Evolutionary conservation across 202 grass and related monocot genomes (phyloP).

Genomic region (Digitaria exilis): DNA sequence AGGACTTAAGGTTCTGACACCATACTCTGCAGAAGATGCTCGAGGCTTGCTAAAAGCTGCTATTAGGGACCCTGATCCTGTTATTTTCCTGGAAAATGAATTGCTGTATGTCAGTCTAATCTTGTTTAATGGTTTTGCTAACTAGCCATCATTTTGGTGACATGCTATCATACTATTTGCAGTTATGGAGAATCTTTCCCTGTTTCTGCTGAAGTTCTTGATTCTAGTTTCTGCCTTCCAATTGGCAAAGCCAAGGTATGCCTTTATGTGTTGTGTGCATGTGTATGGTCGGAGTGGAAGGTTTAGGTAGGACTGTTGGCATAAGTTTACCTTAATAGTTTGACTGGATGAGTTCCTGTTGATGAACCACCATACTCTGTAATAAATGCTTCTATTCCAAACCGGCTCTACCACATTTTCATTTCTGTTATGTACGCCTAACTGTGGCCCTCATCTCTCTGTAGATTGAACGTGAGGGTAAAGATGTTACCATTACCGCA

Average conservation of each 20-base stretch:
- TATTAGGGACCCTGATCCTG: slow-evolving; percentile 92
- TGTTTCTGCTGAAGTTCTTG: slow-evolving; percentile 85
- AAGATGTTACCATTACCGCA: slow-evolving; percentile 82
- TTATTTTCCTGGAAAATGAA: slow-evolving; percentile 98
- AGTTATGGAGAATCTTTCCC: slow-evolving; percentile 94
- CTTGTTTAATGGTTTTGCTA: slow-evolving; percentile 22
- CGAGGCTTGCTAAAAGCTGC: slow-evolving; percentile 95
- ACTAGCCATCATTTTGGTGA: slow-evolving; percentile 27
- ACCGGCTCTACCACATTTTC: background rate
- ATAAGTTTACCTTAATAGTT: background rate
- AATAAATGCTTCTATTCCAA: background rate
- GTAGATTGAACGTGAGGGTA: slow-evolving; percentile 90
- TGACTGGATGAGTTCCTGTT: background rate
- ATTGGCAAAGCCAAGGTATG: slow-evolving; percentile 98
- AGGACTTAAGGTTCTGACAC: slow-evolving; percentile 78
- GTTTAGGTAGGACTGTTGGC: background rate
- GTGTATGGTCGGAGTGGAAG: slow-evolving; percentile 7
- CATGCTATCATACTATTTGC: slow-evolving; percentile 30
- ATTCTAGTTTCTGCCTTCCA: slow-evolving; percentile 92
- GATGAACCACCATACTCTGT: background rate
- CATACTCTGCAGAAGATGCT: slow-evolving; percentile 94
- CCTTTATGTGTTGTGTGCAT: slow-evolving; percentile 11
- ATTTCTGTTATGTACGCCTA: slow-evolving; percentile 20
- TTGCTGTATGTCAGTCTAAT: slow-evolving; percentile 64
- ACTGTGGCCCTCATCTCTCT: slow-evolving; percentile 27